Conservation (phyloP, 352 stramenopile species). For the Globisporangium ultimum region DNA sequence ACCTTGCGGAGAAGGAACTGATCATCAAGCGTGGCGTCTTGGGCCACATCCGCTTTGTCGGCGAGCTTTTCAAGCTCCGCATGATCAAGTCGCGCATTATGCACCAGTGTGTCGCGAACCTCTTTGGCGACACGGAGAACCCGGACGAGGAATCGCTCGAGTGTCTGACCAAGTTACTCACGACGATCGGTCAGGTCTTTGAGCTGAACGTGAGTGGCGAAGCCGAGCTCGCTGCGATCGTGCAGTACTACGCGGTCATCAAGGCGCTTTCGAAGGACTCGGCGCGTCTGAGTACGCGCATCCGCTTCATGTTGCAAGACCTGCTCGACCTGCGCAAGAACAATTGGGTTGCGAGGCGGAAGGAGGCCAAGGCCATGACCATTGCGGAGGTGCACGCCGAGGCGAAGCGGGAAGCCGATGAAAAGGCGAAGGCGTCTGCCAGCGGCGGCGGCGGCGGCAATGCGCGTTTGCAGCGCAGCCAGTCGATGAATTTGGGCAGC, state of each 20-base stretch:
- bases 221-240: conserved; percentile 53
- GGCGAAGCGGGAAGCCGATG: conserved; percentile 61
- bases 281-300: conserved; percentile 66
- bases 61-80: conserved; percentile 94
- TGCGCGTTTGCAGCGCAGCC: conserved; percentile 50
- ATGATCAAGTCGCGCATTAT: conserved; percentile 95
- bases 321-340: conserved; percentile 75
- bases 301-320: conserved; percentile 85
- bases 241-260: conserved; percentile 67
- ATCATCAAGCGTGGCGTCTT: conserved; percentile 80
- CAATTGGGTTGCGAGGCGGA: conserved; percentile 68
- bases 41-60: conserved; percentile 95
- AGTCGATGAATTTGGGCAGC: conserved; percentile 48
- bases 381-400: conserved; percentile 80
- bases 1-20: conserved; percentile 70
- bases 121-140: conserved; percentile 75
- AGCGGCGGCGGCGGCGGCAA: conserved; percentile 24
- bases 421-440: conserved; percentile 51
- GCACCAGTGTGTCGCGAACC: conserved; percentile 84
- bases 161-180: conserved; percentile 94
- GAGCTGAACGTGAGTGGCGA: conserved; percentile 57
- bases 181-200: conserved; percentile 90
- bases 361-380: conserved; percentile 84
- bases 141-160: conserved; percentile 95
- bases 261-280: conserved; percentile 63